Conservation (phyloP, 768 basidiomycete genomes). For the Calocybe gangraenosa region DNA sequence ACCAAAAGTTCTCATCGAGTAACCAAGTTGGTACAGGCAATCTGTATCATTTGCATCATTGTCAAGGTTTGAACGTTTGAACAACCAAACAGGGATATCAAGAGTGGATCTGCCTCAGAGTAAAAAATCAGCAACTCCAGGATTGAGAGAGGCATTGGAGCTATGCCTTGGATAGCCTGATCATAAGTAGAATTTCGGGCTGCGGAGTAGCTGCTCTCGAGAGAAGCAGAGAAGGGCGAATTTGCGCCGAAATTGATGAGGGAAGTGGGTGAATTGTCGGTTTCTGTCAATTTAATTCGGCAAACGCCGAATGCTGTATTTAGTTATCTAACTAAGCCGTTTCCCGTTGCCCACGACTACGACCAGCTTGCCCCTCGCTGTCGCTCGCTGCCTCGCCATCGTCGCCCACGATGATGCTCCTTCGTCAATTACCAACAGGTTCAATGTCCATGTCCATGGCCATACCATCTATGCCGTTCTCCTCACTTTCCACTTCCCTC, state of each 20-base stretch:
- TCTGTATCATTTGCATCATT: too few relatives aligned
- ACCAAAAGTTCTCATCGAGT: too few relatives aligned
- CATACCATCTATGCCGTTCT: slow-evolving; percentile 12
- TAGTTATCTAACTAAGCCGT: slow-evolving; percentile 10
- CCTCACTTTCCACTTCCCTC: slow-evolving; percentile 14
- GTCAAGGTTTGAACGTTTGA: background rate
- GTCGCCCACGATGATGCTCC: slow-evolving; percentile 20
- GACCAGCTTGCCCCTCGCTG: slow-evolving; percentile 19
- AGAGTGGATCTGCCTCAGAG: background rate
- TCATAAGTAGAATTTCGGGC: too few relatives aligned
- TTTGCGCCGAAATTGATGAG: slow-evolving; percentile 2
- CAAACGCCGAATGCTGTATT: slow-evolving; percentile 16
- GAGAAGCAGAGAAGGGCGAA: background rate
- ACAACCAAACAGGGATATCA: background rate
- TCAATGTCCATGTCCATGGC: slow-evolving; percentile 16
- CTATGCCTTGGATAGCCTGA: too few relatives aligned
- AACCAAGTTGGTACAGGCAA: too few relatives aligned
- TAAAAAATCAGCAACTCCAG: background rate
- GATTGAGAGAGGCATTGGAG: background rate
- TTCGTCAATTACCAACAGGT: slow-evolving; percentile 19
- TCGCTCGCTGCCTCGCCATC: slow-evolving; percentile 16
- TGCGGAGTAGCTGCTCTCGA: too few relatives aligned
- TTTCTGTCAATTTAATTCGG: slow-evolving; percentile 9
- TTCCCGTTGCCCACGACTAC: slow-evolving; percentile 17
- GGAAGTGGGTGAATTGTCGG: background rate